A percentile compares a stretch with the other conserved stretches of the same genome.
Conservation (phyloP, 768 basidiomycete genomes). For the Leucocoprinus birnbaumii region DNA sequence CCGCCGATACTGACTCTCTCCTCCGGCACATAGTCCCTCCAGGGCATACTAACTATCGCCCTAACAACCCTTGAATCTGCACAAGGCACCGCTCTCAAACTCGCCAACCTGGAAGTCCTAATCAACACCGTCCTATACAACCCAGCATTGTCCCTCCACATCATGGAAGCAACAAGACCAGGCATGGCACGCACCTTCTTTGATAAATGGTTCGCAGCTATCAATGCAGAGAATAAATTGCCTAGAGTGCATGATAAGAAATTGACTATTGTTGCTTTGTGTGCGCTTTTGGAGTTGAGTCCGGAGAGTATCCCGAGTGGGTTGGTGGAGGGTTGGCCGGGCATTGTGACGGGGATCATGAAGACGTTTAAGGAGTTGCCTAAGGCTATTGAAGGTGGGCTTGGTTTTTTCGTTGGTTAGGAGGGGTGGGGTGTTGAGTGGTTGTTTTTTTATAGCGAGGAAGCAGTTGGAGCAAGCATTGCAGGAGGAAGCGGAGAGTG, state of each 20-base stretch:
- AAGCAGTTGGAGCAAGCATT: slow-evolving; percentile 52
- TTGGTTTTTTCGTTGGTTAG: background rate
- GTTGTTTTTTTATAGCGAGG: slow-evolving; percentile 36
- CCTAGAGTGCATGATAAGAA: slow-evolving; percentile 93
- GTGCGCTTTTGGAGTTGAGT: slow-evolving; percentile 72
- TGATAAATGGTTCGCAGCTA: slow-evolving; percentile 78
- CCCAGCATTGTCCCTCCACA: slow-evolving; percentile 67
- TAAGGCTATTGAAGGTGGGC: slow-evolving; percentile 65
- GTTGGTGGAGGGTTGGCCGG: slow-evolving; percentile 71
- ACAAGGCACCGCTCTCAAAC: slow-evolving; percentile 59
- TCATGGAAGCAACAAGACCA: slow-evolving; percentile 62
- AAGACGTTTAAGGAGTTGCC: slow-evolving; percentile 78
- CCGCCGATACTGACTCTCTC: background rate
- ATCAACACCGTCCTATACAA: slow-evolving; percentile 85
- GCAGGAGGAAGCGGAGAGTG: slow-evolving; percentile 27
- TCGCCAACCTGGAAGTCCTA: slow-evolving; percentile 82
- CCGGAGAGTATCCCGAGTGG: slow-evolving; percentile 51
- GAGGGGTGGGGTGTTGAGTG: background rate
- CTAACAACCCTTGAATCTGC: slow-evolving; percentile 57
- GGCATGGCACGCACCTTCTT: slow-evolving; percentile 77
- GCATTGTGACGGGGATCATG: slow-evolving; percentile 67
- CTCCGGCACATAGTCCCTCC: slow-evolving; percentile 39
- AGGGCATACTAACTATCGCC: slow-evolving; percentile 60
- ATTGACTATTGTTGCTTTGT: slow-evolving; percentile 72
- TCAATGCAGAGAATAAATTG: slow-evolving; percentile 56